These are phyloP conservation scores for Kwoniella dejecticola DNA, from an alignment of 768 basidiomycete genomes.

Conservation along the genomic window DNA sequence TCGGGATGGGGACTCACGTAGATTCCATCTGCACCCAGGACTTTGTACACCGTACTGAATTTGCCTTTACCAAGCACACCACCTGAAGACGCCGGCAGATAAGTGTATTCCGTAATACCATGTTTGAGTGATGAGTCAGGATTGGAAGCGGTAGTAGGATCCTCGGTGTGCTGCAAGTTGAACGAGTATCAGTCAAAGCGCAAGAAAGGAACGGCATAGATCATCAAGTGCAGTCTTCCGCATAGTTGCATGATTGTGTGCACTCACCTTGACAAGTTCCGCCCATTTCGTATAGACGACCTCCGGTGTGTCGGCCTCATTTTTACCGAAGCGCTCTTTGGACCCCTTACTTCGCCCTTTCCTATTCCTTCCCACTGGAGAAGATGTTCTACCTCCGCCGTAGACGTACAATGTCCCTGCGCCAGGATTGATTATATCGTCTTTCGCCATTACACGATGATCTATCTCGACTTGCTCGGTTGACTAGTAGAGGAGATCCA, in stretches of 20 bases:
- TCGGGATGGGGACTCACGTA: slow-evolving; percentile 41
- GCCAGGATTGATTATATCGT: slow-evolving; percentile 33
- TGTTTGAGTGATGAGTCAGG: slow-evolving; percentile 52
- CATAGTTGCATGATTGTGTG: too few relatives aligned
- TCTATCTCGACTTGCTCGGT: too few relatives aligned
- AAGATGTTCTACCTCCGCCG: slow-evolving; percentile 4
- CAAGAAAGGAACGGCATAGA: too few relatives aligned
- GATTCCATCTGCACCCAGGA: slow-evolving; percentile 46
- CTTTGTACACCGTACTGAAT: slow-evolving; percentile 57
- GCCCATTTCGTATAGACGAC: slow-evolving; percentile 19
- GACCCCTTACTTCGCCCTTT: neutral
- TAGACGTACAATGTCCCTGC: slow-evolving; percentile 44
- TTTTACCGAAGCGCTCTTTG: slow-evolving; percentile 1
- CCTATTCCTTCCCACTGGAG: slow-evolving; percentile 11
- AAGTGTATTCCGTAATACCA: slow-evolving; percentile 57
- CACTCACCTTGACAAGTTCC: slow-evolving; percentile 31
- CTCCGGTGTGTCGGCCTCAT: neutral
- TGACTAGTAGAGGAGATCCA: too few relatives aligned
- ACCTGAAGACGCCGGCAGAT: slow-evolving; percentile 26
- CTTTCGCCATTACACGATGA: neutral
- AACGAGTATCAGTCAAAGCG: slow-evolving; percentile 1
- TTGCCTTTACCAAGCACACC: slow-evolving; percentile 57
- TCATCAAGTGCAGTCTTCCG: too few relatives aligned
- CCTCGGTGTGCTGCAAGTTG: slow-evolving; percentile 15
- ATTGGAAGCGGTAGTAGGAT: slow-evolving; percentile 30